phyloP scores from a whole-genome alignment of 352 stramenopile species.

The Phytophthora quininea region DNA sequence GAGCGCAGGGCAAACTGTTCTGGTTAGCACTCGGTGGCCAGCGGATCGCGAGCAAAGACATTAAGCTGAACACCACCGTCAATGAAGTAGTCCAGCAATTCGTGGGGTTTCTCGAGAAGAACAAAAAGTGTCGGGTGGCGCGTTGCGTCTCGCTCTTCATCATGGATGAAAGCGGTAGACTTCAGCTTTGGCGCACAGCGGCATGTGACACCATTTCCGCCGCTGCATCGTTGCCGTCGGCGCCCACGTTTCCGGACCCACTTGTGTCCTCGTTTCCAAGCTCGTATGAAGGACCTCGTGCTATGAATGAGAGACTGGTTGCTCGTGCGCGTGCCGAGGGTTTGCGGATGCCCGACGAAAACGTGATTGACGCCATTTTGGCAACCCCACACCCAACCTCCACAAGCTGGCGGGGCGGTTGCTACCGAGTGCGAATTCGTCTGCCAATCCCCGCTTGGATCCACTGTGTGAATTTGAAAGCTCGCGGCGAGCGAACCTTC shows the following conservation, averaged over 20 bases:
- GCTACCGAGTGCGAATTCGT: constrained; percentile 35
- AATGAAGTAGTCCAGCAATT: constrained; percentile 50
- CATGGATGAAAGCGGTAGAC: constrained; percentile 51
- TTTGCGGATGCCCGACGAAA: constrained; percentile 56
- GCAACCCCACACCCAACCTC: constrained; percentile 45
- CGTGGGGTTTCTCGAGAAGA: constrained; percentile 64
- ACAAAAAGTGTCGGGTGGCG: constrained; percentile 70
- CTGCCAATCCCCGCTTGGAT: constrained; percentile 37
- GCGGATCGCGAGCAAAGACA: constrained; percentile 74
- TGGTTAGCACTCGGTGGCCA: constrained; percentile 69
- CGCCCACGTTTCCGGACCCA: constrained; percentile 16
- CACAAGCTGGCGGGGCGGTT: constrained; percentile 27
- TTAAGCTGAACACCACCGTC: constrained; percentile 55
- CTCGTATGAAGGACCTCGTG: constrained; percentile 59
- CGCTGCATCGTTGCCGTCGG: constrained; percentile 5
- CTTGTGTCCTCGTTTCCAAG: constrained; percentile 9
- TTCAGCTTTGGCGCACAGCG: constrained; percentile 66
- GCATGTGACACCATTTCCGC: constrained; percentile 58
- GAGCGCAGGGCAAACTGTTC: constrained; percentile 63
- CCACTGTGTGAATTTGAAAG: constrained; percentile 42
- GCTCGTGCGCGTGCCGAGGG: constrained; percentile 61
- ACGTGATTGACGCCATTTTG: constrained; percentile 76
- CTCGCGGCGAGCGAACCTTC: constrained; percentile 23
- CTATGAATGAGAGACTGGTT: constrained; percentile 68
- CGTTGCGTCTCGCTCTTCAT: constrained; percentile 63